A percentile compares a stretch with the other conserved stretches of the same genome.
These are phyloP conservation scores for barley (Hordeum vulgare) DNA, from an alignment of 176 grass and related monocot genomes.

Conservation along the genomic window DNA sequence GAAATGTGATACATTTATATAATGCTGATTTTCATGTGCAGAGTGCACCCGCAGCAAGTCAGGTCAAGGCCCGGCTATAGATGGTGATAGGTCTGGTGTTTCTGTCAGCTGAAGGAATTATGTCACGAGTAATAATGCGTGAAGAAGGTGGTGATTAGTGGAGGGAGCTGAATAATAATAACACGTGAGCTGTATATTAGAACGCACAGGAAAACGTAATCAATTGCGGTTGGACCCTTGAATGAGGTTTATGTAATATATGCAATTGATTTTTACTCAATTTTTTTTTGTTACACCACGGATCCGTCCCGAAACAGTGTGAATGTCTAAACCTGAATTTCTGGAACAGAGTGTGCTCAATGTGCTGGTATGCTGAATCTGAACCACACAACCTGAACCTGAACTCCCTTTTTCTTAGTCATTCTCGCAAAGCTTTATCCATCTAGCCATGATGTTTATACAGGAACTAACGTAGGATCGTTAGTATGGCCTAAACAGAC, in stretches of 20 bases:
- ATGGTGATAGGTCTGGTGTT: not conserved
- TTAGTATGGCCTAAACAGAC: too few species aligned
- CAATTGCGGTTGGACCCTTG: not conserved
- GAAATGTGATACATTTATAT: not conserved
- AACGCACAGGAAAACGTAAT: not conserved
- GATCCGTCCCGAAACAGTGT: not conserved
- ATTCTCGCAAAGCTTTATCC: too few species aligned
- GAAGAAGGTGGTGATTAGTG: not conserved
- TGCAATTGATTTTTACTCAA: not conserved
- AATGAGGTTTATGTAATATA: not conserved
- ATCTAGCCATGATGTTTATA: too few species aligned
- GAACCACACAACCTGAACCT: not conserved
- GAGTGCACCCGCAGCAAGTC: constrained; percentile 50
- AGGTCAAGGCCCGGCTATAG: constrained; percentile 57
- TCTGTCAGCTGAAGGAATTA: not conserved
- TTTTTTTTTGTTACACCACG: not conserved
- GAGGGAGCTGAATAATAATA: constrained; percentile 12
- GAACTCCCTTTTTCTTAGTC: too few species aligned
- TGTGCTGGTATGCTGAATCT: not conserved
- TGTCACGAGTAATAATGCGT: not conserved
- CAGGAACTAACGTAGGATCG: too few species aligned
- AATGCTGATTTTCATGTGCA: constrained; percentile 26
- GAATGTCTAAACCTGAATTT: not conserved
- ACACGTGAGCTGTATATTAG: not conserved
- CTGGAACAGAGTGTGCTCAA: not conserved